Evolutionary conservation across 1,284 basidiomycete genomes (phyloP).

Genomic region (Irpex lacteus): DNA sequence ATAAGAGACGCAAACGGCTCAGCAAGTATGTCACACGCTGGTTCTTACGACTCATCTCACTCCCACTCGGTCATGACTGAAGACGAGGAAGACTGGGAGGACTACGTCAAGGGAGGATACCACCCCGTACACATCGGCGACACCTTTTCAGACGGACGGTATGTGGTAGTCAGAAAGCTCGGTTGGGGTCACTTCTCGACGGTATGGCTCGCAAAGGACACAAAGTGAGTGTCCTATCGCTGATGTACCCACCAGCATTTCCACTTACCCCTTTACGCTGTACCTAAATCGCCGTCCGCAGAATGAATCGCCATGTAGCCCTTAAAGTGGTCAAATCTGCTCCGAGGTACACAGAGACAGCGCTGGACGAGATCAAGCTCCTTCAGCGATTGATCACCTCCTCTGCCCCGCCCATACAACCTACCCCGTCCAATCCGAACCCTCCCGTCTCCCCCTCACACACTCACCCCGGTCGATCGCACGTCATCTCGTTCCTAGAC

Average conservation of each 20-base stretch:
- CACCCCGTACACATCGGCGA: slow-evolving; percentile 97
- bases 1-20: slow-evolving; percentile 10
- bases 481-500: slow-evolving; percentile 95
- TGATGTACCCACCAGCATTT: slow-evolving; percentile 16
- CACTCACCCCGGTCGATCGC: slow-evolving; percentile 72
- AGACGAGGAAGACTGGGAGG: slow-evolving; percentile 82
- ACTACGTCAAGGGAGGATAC: slow-evolving; percentile 91
- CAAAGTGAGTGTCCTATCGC: slow-evolving; percentile 54
- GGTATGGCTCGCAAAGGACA: slow-evolving; percentile 89
- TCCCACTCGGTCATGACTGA: slow-evolving; percentile 65
- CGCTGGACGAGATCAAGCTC: slow-evolving; percentile 95
- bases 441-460: slow-evolving; percentile 67
- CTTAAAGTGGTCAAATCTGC: slow-evolving; percentile 99
- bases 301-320: slow-evolving; percentile 93
- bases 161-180: slow-evolving; percentile 91
- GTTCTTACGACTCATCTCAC: slow-evolving; percentile 51
- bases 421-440: slow-evolving; percentile 48
- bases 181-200: slow-evolving; percentile 99
- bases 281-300: slow-evolving; percentile 31
- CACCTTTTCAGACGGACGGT: slow-evolving; percentile 84
- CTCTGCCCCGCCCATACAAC: slow-evolving; percentile 69
- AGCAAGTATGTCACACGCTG: slow-evolving; percentile 38
- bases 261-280: not conserved
- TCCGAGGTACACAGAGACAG: slow-evolving; percentile 95
- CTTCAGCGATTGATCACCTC: slow-evolving; percentile 92